Evolutionary conservation across 2,329 filamentous ascomycete genomes (phyloP), one percentile per base, ranked within the genome.

Genomic region (Leptographium wingfieldii): DNA sequence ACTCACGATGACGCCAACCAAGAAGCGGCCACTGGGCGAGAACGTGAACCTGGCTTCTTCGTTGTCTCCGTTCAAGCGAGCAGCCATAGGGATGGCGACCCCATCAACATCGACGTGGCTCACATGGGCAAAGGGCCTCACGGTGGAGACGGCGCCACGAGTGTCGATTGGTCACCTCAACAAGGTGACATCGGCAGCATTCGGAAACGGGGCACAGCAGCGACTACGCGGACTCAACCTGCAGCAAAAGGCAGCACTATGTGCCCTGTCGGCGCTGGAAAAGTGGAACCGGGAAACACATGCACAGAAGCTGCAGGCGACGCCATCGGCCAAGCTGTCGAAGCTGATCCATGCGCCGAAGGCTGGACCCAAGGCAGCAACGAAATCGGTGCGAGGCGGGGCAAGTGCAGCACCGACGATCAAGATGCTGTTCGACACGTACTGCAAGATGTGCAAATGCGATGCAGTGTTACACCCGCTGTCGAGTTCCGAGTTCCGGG

Each of bases 241-340:
- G 2, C 95, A 99, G 70, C 94, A 99, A 72, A 97, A 96, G 72
- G 94, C 92, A 4, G 91, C 92, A 0, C 79, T 99, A 11, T 99
- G 94, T 74, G 84, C 92, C 0, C 78, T 99, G 16, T 80, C 92
- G 48, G 90, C 90, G 2, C 83, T 94, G n/a, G 92, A 96, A 71
- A 89, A 87, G 67, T 84, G 84, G 63, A 86, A 82, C 65, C 78
- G 83, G 56, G 75, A 75, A 59, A 74, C 76, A 60, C 81, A 74
- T 67, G 74, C 74, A 25, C 54, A 54, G 38, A 54, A 29, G 22
- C 4, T 51, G 29, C 48, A 35, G 22, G 33, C 43, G 22, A 57
- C 58, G 29, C 53, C 55, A 2, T 51, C 58, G 19, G 53, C 61
- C 54, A 60, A 59, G 59, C 49, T 64, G 27, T 66, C 72, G 25